A percentile compares a stretch with the other conserved stretches of the same genome.
These are phyloP conservation scores for Solanum pimpinellifolium DNA, from an alignment of 257 asterid genomes.

Conservation along the genomic window DNA sequence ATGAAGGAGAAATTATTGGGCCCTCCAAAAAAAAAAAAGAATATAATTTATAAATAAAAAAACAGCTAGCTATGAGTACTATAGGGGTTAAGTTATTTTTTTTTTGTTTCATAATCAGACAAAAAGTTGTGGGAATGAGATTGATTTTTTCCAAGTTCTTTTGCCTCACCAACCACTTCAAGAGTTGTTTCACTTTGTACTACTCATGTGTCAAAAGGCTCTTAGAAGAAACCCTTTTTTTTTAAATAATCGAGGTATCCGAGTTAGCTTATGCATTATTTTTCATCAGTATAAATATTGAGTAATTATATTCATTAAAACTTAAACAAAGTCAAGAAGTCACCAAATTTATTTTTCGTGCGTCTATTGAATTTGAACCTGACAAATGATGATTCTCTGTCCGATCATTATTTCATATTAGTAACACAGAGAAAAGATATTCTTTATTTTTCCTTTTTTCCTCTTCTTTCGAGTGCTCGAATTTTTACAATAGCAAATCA, in stretches of 20 bases:
- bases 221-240: not conserved
- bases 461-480: slow-evolving; percentile 3
- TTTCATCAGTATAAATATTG: not conserved
- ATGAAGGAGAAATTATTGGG: slow-evolving; percentile 16
- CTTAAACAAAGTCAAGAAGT: not conserved
- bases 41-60: not conserved
- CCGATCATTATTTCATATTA: not conserved
- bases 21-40: not conserved
- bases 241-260: not conserved
- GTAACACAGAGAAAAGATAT: no score
- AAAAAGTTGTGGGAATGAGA: not conserved
- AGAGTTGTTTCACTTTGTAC: not conserved
- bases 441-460: not conserved
- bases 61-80: slow-evolving; percentile 7
- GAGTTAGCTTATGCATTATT: not conserved
- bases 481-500: not conserved
- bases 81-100: not conserved
- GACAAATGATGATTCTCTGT: not conserved
- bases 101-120: not conserved
- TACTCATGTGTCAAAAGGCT: slow-evolving; percentile 10
- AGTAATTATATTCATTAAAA: not conserved
- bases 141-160: not conserved
- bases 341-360: not conserved
- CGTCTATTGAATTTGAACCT: not conserved
- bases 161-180: slow-evolving; percentile 22